Evolutionary conservation across 768 basidiomycete genomes (phyloP), one percentile per base, ranked within the genome.

Genomic region (Suillus clintonianus): DNA sequence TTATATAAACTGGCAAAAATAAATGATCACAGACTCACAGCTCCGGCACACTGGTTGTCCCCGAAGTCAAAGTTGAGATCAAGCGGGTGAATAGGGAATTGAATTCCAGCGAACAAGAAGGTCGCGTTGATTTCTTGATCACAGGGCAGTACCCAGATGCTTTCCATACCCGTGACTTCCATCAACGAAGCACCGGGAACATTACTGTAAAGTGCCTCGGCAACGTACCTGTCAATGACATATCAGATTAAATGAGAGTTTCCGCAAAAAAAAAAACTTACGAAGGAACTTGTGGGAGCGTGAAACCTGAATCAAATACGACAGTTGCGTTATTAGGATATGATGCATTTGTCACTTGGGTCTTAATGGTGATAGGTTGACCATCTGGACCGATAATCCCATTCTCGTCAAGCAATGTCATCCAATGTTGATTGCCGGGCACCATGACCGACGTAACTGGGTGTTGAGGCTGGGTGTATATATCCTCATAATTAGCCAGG

Each of bases 301-400:
- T 82, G 72, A 89, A 91, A 0, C 91, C 90, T 5, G 88, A 86
- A 70, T 92, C 91, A 36, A 91, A 76, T 4, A 92, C 79, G 5
- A 83, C 84, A 2, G 87, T 88, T 9, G 85, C 76, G 66, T 86
- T 86, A 17, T 76, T 76, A 10, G 74, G 74, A 53, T 83, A 74
- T 30, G 75, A 72, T 1, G 79, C 77, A 36, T 80, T 75, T 13
- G 76, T 68, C 17, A 90, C 88, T 32, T 71, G 74, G 0, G 85
- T 83, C 5, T 67, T 70, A 53, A 86, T 68, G 22, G 76, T 67
- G 47, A 89, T 83, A 19, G 76, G 63, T 34, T 83, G 70, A 7
- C 87, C 87, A 61, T 88, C 81, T 0, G 88, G 87, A 2, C 86
- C 89, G 24, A 87, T 81, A 59, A 91, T 77, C 1, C 86, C 87